A percentile compares a stretch with the other conserved stretches of the same genome.
Conservation (phyloP, 2,329 filamentous ascomycete species). For the Xylaria sp. region DNA sequence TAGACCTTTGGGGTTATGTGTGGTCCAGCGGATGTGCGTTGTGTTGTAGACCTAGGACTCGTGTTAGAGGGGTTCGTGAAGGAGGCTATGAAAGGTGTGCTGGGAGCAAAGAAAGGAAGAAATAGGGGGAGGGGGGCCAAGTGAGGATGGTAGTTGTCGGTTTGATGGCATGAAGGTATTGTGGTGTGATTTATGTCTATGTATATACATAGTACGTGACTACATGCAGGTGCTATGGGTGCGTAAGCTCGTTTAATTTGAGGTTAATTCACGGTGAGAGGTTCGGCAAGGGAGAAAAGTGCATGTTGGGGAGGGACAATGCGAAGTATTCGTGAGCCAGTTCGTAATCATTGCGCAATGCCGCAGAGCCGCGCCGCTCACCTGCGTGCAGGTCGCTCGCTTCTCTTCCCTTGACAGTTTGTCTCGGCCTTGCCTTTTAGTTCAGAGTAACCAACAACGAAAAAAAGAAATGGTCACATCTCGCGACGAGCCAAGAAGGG, state of each 20-base stretch:
- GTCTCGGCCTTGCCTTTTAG: not conserved
- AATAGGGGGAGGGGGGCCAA: not conserved
- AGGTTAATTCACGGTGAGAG: not conserved
- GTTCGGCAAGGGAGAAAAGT: not conserved
- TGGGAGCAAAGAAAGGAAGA: not conserved
- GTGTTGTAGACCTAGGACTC: conserved; percentile 72
- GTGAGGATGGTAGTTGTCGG: not conserved
- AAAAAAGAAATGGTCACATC: not conserved
- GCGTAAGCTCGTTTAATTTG: not conserved
- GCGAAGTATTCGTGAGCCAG: not conserved
- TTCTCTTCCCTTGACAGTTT: not conserved
- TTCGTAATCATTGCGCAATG: not conserved
- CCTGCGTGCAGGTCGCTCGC: not conserved
- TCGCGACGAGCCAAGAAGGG: conserved; percentile 6
- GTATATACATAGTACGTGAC: not conserved
- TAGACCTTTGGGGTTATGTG: conserved; percentile 74
- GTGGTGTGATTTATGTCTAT: not conserved
- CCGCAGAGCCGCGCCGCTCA: conserved; percentile 2
- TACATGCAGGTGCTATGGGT: too few relatives aligned
- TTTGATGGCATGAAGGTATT: not conserved
- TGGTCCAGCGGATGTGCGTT: conserved; percentile 78
- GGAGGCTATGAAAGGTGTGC: not conserved
- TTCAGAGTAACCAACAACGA: not conserved
- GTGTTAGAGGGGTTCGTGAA: conserved; percentile 24
- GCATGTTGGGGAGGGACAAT: not conserved